A percentile compares a stretch with the other conserved stretches of the same genome.
phyloP scores from a whole-genome alignment of 2,329 filamentous ascomycete genomes.

The Monilinia laxa region DNA sequence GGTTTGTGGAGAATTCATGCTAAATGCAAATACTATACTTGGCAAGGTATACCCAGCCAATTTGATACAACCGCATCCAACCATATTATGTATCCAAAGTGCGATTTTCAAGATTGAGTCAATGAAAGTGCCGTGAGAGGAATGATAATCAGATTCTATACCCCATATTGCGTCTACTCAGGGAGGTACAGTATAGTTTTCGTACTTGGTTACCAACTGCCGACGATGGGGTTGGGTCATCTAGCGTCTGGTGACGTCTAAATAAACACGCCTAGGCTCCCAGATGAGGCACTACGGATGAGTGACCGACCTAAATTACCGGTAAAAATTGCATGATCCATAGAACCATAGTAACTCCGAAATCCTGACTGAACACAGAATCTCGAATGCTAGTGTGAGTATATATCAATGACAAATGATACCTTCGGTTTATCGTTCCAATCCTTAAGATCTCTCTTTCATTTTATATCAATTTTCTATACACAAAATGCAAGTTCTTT shows the following conservation, averaged over 20 bases:
- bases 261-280: background rate
- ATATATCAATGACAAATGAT: background rate
- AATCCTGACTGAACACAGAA: background rate
- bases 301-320: background rate
- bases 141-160: background rate
- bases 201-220: background rate
- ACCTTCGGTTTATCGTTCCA: background rate
- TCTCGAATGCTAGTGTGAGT: background rate
- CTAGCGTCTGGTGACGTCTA: background rate
- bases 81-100: background rate
- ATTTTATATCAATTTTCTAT: background rate
- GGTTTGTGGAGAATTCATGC: slow-evolving; percentile 20
- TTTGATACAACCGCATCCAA: background rate
- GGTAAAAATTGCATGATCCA: slow-evolving; percentile 11
- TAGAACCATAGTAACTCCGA: background rate
- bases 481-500: slow-evolving; percentile 16
- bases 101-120: background rate
- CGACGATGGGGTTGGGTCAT: slow-evolving; percentile 2
- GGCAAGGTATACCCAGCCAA: background rate
- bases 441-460: background rate
- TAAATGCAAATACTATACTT: slow-evolving; percentile 21
- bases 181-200: background rate
- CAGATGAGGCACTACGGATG: background rate
- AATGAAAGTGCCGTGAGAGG: background rate
- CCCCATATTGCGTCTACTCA: background rate